These are phyloP conservation scores for Candida tammaniensis DNA, from an alignment of 805 yeast genomes.

Conservation along the genomic window DNA sequence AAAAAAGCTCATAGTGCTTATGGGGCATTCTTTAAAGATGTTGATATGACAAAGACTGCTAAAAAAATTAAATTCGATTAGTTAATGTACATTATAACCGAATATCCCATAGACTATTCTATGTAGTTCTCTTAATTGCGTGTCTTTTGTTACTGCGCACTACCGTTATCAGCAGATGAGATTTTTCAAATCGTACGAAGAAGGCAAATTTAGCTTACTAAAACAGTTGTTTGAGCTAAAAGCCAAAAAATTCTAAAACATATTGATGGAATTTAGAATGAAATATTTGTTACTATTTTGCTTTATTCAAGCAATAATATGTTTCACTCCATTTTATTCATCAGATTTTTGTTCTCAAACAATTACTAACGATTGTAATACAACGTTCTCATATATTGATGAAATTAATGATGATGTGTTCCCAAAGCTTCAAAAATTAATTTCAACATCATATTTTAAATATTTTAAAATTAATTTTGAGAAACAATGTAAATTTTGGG, in stretches of 20 bases:
- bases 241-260: too few species aligned
- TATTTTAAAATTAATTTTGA: slow-evolving; percentile 83
- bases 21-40: slow-evolving; percentile 95
- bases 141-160: not conserved
- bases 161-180: slow-evolving; percentile 1
- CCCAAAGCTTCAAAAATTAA: slow-evolving; percentile 56
- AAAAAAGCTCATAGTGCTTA: slow-evolving; percentile 97
- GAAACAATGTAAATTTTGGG: slow-evolving; percentile 84
- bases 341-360: slow-evolving; percentile 45
- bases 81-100: not conserved
- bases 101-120: not conserved
- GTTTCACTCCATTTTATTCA: slow-evolving; percentile 38
- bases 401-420: slow-evolving; percentile 31
- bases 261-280: too few species aligned
- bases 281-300: too few species aligned
- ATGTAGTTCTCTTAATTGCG: not conserved
- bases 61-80: slow-evolving; percentile 85
- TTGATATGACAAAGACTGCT: slow-evolving; percentile 78
- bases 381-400: slow-evolving; percentile 44
- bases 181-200: too few species aligned
- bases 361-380: slow-evolving; percentile 43
- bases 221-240: too few species aligned
- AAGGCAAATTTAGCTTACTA: too few species aligned
- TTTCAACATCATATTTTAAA: slow-evolving; percentile 76
- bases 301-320: not conserved